phyloP scores from a whole-genome alignment of 228 moss, liverwort and hornwort species.

The Sphagnum fallax region DNA sequence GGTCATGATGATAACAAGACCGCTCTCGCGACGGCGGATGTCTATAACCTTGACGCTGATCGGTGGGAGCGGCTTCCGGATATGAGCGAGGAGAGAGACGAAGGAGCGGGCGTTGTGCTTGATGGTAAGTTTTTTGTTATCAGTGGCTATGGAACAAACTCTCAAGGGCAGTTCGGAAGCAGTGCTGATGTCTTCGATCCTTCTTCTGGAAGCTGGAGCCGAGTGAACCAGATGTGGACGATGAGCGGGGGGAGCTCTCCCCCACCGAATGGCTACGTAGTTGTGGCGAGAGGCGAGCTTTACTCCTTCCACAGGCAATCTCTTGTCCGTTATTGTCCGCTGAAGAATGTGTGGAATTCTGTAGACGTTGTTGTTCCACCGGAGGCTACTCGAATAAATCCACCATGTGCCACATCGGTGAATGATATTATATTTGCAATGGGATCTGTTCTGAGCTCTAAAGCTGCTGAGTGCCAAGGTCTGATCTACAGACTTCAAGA shows the following conservation, averaged over 20 bases:
- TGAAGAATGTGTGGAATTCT: constrained; percentile 24
- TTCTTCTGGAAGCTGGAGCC: constrained; percentile 7
- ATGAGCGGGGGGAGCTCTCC: constrained; percentile 5
- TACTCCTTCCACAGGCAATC: constrained; percentile 30
- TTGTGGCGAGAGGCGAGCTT: constrained; percentile 11
- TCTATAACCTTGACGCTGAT: constrained; percentile 23
- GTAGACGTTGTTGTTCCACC: constrained; percentile 32
- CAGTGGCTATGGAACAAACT: neutral
- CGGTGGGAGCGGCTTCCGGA: constrained; percentile 12
- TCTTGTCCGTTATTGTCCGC: constrained; percentile 18
- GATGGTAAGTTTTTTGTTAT: neutral
- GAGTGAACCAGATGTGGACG: constrained; percentile 39
- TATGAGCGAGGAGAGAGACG: neutral
- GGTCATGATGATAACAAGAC: neutral
- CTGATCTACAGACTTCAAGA: neutral
- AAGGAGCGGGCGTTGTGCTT: neutral
- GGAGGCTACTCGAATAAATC: neutral
- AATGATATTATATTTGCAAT: neutral
- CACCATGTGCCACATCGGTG: neutral
- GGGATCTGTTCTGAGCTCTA: neutral
- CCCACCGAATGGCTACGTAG: constrained; percentile 26
- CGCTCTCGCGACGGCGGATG: constrained; percentile 17
- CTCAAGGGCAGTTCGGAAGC: neutral
- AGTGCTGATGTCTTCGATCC: constrained; percentile 12
- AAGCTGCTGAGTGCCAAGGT: neutral